Base-by-base conservation (phyloP, 2,329 filamentous ascomycete species). In the Septoria linicola region DNA sequence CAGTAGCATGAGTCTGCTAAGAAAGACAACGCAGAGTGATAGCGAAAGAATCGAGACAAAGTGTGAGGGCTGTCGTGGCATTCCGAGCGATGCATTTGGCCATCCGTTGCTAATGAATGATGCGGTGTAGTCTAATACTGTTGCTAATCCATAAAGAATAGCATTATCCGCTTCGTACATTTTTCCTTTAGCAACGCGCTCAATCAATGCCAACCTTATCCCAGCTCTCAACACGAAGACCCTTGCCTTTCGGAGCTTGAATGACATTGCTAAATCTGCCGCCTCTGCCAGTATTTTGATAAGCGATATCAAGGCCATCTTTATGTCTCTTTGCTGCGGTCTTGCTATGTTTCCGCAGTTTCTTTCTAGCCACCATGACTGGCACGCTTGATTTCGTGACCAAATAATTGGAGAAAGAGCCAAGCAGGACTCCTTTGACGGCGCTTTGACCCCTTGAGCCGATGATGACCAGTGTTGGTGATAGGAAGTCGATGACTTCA, bases 381-480 rank as follows among this genome's bases (percentile, higher is more conserved):
- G 93, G 93, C 13, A 95, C 90, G 2, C 89, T 95, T 58, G 89
- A 95, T 74, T 97, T 97, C 31, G 90, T 95, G 25, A 99, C 91
- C 6, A 99, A 79, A 66, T 99, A 99, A 68, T 97, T 97, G 54
- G 89, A 95, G 71, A 99, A 97, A 0, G 91, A 96, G 20, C 93
- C 93, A 23, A 99, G 80, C 54, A 99, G 85, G 17, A 96, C 92
- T 66, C 91, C 92, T 71, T 97, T 97, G 48, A 99, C 76, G 36
- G 90, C 89, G 70, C 89, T 96, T 58, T 91, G 83, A 23, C 93
- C 93, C 62, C 93, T 81, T 56, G 90, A 96, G 42, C 93, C 93
- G 52, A 97, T 82, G 60, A 99, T 89, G 16, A 96, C 92, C 53
- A 99, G 76, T 1, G 92, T 97, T 3, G 93, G 93, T 59, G 87